phyloP scores from a whole-genome alignment of 352 stramenopile species.

The Phytophthora citricola region DNA sequence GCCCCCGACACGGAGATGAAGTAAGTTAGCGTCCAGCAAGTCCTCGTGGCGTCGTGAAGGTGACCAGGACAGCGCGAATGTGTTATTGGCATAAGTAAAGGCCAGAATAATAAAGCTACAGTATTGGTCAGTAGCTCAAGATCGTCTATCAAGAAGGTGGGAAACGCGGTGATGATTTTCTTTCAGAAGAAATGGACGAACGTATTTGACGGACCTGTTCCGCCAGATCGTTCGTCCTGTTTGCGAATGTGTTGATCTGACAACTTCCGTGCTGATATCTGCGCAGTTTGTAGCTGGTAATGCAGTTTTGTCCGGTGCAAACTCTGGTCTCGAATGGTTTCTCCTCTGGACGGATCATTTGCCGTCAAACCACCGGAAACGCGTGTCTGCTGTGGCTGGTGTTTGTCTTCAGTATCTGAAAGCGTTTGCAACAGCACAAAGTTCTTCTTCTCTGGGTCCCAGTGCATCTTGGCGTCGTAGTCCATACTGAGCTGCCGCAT shows the following conservation, averaged over 20 bases:
- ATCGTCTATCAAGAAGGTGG: constrained; percentile 4
- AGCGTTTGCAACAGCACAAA: constrained; percentile 31
- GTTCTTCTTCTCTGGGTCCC: constrained; percentile 38
- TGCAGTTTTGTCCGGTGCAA: constrained; percentile 16
- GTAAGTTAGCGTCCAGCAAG: constrained; percentile 29
- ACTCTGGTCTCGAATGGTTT: constrained; percentile 11
- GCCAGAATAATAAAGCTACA: constrained; percentile 38
- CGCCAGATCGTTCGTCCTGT: constrained; percentile 2
- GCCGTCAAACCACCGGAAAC: neutral
- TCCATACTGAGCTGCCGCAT: constrained; percentile 39
- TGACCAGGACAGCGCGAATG: constrained; percentile 3
- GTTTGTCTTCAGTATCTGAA: constrained; percentile 2
- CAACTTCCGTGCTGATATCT: constrained; percentile 15
- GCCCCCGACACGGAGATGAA: constrained; percentile 38
- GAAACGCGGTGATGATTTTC: constrained; percentile 2
- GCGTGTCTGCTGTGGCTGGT: constrained; percentile 6
- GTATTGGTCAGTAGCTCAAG: constrained; percentile 24
- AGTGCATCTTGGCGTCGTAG: constrained; percentile 55
- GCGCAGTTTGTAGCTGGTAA: constrained; percentile 31
- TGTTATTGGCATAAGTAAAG: constrained; percentile 23
- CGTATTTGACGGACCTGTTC: neutral
- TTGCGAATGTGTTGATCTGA: constrained; percentile 11
- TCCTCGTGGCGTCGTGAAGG: constrained; percentile 5
- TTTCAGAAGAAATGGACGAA: constrained; percentile 26
- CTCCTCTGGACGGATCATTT: constrained; percentile 8